Evolutionary conservation across 2,329 filamentous ascomycete species (phyloP).

Genomic region (Pestalotiopsis sp.): DNA sequence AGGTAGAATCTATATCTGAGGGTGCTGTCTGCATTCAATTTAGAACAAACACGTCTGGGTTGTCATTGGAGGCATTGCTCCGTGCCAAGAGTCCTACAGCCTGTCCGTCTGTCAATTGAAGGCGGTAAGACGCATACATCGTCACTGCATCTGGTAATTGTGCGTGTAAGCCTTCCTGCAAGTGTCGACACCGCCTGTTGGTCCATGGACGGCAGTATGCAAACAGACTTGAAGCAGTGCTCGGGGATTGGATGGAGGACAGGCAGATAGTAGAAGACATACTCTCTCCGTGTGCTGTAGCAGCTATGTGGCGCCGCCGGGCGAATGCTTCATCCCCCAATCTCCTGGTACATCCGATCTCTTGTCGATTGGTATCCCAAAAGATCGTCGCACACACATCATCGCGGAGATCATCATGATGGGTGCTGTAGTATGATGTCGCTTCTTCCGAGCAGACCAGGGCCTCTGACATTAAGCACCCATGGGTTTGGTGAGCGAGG

Average conservation of each 20-base stretch:
- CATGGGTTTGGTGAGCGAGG: neutral
- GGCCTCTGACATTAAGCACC: neutral
- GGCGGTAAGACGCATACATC: neutral
- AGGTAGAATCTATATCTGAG: neutral
- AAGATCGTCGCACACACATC: slow-evolving; percentile 4
- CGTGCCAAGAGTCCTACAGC: neutral
- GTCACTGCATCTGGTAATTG: neutral
- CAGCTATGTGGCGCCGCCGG: neutral
- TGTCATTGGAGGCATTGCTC: neutral
- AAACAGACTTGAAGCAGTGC: neutral
- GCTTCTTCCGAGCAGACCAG: neutral
- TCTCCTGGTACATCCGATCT: no score
- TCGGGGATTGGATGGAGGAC: neutral
- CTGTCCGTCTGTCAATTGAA: neutral
- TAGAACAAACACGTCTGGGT: neutral
- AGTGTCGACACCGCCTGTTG: slow-evolving; percentile 8
- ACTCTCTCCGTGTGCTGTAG: no score
- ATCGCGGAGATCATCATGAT: slow-evolving; percentile 1
- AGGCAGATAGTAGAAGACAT: neutral
- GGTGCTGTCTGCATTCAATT: neutral
- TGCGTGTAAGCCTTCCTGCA: neutral
- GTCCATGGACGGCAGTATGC: neutral
- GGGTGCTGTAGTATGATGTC: slow-evolving; percentile 2
- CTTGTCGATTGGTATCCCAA: neutral
- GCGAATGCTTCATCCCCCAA: no score